Percentiles rank a stretch among this genome's conserved stretches.
phyloP scores from a whole-genome alignment of 2,329 filamentous ascomycete genomes.

The Fusarium sp. region DNA sequence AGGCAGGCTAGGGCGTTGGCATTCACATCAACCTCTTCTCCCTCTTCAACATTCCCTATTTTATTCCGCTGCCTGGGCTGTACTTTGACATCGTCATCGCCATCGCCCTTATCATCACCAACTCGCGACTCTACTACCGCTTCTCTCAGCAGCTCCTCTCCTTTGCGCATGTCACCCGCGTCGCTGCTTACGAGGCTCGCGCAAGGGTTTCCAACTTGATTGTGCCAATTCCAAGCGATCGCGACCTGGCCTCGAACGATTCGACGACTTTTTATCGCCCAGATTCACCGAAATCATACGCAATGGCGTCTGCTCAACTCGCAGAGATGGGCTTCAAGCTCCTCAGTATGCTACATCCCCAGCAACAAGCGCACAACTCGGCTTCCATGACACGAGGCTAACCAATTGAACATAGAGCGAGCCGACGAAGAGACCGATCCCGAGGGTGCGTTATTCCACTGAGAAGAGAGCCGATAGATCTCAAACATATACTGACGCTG shows the following conservation, averaged over 20 bases:
- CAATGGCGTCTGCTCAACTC: constrained; percentile 42
- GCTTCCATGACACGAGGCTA: constrained; percentile 24
- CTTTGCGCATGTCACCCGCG: constrained; percentile 40
- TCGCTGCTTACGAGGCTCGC: constrained; percentile 43
- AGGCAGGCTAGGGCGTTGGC: neutral
- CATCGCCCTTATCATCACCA: neutral
- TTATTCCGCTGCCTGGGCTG: constrained; percentile 17
- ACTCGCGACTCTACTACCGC: constrained; percentile 1
- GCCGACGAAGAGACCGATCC: constrained; percentile 49
- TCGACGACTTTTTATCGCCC: neutral
- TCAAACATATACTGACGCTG: constrained; percentile 36
- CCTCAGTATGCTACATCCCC: constrained; percentile 44
- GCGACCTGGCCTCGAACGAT: constrained; percentile 10
- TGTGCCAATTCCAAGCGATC: constrained; percentile 21
- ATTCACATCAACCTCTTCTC: constrained; percentile 8
- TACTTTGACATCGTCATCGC: neutral
- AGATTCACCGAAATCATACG: constrained; percentile 11
- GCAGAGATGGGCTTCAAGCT: constrained; percentile 49
- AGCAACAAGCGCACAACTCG: neutral
- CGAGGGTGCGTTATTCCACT: constrained; percentile 47
- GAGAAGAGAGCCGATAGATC: constrained; percentile 1
- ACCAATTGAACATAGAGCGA: constrained; percentile 44
- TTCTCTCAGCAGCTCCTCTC: constrained; percentile 1
- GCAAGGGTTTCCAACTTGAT: constrained; percentile 39
- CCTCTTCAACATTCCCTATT: constrained; percentile 11